Evolutionary conservation across 1,284 basidiomycete species (phyloP), one percentile per base, ranked within the genome.

Genomic region (Sanghuangporus weigelae): DNA sequence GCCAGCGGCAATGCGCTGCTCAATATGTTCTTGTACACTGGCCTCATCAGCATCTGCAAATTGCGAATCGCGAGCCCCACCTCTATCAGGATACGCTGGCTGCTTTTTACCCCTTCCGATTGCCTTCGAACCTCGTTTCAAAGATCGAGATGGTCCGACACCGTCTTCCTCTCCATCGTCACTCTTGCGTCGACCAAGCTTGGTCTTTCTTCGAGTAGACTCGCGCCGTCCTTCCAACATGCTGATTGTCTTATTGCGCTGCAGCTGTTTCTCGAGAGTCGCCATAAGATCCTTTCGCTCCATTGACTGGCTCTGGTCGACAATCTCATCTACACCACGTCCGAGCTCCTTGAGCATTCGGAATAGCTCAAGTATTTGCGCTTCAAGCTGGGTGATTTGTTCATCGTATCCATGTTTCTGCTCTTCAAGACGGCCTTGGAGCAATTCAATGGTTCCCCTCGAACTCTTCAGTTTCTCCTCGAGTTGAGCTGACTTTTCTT

Each of bases 301-400:
- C 81, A 94, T 87, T 16, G 79, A 76, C 16, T 83, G 83, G 10
- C 78, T 78, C 63, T 77, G 80, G 70, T 87, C 90, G 59, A 93
- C 79, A 63, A 90, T 85, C 61, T 87, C 84, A 67, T 90, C 85
- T 54, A 93, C 86, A 7, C 90, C 87, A 66, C 86, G 85, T 38
- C 88, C 87, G 38, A 90, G 83, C 70, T 95, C 91, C 72, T 88
- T 92, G 55, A 97, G 80, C 91, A 96, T 96, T 68, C 90, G 84
- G 79, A 96, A 98, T 19, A 98, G 76, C 74, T 98, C 96, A 79
- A 93, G 86, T 66, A 96, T 96, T 78, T 97, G 93, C 7, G 90
- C 83, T 73, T 98, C 95, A 16, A 98, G 85, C 72, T 95, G 92
- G 1, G 85, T 82, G 63, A 98, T 93, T 66, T 89, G 87, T 66